Percentiles rank a stretch among this genome's conserved stretches.
Evolutionary conservation across 2,329 filamentous ascomycete species (phyloP).

Genomic region (Zasmidium cellare): DNA sequence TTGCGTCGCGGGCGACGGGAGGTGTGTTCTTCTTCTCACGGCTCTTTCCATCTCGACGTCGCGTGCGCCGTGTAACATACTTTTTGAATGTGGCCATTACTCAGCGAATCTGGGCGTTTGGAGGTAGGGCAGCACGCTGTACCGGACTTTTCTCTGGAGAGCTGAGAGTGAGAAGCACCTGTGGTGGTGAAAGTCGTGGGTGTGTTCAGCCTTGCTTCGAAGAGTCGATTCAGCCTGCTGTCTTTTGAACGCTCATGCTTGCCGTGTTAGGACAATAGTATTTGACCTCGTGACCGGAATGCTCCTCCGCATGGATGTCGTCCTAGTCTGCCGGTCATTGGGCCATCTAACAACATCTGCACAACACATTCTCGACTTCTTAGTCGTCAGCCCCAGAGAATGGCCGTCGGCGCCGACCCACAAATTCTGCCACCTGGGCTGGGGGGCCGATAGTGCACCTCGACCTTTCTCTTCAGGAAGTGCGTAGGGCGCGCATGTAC

Average conservation of each 20-base stretch:
- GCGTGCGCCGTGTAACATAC: not conserved
- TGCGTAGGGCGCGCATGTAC: slow-evolving; percentile 8
- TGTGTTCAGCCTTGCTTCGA: not conserved
- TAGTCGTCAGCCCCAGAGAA: not conserved
- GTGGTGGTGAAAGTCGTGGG: not conserved
- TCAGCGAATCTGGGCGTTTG: not conserved
- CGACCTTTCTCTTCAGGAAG: not conserved
- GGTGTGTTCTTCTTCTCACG: not conserved
- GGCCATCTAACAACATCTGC: too few relatives aligned
- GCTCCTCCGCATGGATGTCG: too few relatives aligned
- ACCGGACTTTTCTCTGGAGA: too few relatives aligned
- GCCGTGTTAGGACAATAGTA: not conserved
- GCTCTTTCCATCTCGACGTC: not conserved
- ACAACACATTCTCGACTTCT: not conserved
- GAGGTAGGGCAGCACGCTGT: too few relatives aligned
- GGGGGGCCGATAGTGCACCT: not conserved
- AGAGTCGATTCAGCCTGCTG: not conserved
- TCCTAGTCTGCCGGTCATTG: too few relatives aligned
- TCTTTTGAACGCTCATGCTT: not conserved
- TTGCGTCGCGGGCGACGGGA: not conserved
- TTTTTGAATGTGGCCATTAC: not conserved
- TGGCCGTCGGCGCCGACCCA: not conserved
- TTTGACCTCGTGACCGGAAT: too few relatives aligned
- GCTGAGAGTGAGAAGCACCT: too few relatives aligned
- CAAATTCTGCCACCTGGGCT: not conserved